Percentiles rank a stretch among this genome's conserved stretches.
These are phyloP conservation scores for Diaporthe velutina DNA, from an alignment of 2,329 filamentous ascomycete genomes.

Conservation along the genomic window DNA sequence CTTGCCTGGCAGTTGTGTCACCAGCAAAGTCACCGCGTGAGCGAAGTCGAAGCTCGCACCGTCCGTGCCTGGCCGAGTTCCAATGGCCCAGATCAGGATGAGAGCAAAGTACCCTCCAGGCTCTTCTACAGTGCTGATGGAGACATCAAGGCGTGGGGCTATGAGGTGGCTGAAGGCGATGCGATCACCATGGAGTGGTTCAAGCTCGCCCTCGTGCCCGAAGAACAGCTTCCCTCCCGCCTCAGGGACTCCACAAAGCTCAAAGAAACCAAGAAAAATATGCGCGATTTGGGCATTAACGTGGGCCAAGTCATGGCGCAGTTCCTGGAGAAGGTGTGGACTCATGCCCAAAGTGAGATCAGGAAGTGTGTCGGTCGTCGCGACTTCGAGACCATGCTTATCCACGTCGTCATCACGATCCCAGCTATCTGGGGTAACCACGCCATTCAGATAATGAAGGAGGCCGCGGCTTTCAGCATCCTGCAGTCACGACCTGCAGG, in stretches of 20 bases:
- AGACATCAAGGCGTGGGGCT: background rate
- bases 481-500: background rate
- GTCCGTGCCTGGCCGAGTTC: background rate
- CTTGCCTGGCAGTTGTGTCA: background rate
- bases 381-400: background rate
- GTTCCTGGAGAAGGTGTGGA: background rate
- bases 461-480: background rate
- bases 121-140: background rate
- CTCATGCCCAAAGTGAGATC: background rate
- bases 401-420: background rate
- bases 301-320: background rate
- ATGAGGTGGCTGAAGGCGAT: background rate
- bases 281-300: background rate
- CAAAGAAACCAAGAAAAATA: background rate
- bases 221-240: background rate
- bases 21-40: background rate
- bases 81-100: background rate
- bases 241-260: background rate
- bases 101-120: background rate
- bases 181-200: background rate
- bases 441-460: background rate
- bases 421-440: background rate
- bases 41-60: background rate
- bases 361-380: rapidly evolving
- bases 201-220: background rate